These are phyloP conservation scores for Achaetomiella virescens DNA, from an alignment of 495 filamentous ascomycete genomes.

Conservation along the genomic window DNA sequence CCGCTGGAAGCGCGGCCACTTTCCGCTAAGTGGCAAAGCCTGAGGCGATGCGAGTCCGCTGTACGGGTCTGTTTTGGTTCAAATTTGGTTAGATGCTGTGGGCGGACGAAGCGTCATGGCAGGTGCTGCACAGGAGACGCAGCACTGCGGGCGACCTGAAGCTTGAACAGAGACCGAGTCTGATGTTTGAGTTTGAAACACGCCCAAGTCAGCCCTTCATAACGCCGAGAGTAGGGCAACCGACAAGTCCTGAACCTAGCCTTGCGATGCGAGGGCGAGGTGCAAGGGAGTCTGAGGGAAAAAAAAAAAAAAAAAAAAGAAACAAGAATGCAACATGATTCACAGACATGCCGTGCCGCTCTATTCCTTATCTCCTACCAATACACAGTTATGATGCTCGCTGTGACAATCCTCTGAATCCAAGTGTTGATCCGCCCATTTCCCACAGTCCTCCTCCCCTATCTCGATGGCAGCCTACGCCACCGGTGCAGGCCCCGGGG, in stretches of 20 bases:
- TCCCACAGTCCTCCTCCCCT: too few species aligned
- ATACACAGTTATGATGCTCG: neutral
- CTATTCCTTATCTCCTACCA: neutral
- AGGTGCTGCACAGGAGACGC: neutral
- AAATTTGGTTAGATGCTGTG: neutral
- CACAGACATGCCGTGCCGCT: neutral
- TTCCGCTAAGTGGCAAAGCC: neutral
- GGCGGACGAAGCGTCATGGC: neutral
- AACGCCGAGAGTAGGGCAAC: constrained; percentile 25
- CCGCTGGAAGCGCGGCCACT: constrained; percentile 10
- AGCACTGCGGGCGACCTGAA: constrained; percentile 13
- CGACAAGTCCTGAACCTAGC: constrained; percentile 6
- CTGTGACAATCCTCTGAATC: too few species aligned
- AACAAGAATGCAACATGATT: neutral
- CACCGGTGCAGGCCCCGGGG: neutral
- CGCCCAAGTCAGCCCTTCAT: constrained; percentile 18
- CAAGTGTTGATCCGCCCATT: too few species aligned
- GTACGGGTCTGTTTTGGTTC: neutral
- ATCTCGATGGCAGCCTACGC: too few species aligned
- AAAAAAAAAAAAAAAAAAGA: neutral
- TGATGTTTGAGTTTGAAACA: constrained; percentile 5
- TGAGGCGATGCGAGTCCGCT: constrained; percentile 20
- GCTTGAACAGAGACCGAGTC: constrained; percentile 10
- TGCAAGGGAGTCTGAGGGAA: neutral
- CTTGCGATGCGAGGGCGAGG: neutral